Evolutionary conservation across 1,139 yeast genomes (phyloP).

Genomic region (Pichia sp.): DNA sequence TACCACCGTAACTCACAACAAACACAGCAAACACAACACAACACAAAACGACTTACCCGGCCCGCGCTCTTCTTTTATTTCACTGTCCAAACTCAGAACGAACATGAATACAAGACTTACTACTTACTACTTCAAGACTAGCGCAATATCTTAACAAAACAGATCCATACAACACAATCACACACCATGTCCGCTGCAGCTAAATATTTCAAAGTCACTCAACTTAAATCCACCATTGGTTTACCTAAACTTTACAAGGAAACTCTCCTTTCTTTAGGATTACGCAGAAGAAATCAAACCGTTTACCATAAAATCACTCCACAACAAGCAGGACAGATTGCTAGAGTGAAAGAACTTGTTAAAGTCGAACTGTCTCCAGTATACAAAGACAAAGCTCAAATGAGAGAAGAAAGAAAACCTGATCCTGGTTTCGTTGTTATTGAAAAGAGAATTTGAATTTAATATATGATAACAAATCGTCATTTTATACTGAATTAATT

Average conservation of each 20-base stretch:
- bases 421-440: constrained; percentile 57
- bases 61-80: no score
- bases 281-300: constrained; percentile 65
- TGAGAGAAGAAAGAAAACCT: constrained; percentile 52
- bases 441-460: constrained; percentile 26
- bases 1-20: no score
- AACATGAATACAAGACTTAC: no score
- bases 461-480: neutral
- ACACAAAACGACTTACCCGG: no score
- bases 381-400: constrained; percentile 42
- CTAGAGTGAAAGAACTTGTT: constrained; percentile 83
- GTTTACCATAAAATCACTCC: constrained; percentile 72
- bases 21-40: no score
- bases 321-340: constrained; percentile 77
- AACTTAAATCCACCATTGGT: constrained; percentile 78
- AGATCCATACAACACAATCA: neutral
- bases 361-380: constrained; percentile 68
- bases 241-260: constrained; percentile 64
- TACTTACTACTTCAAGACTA: neutral
- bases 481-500: no score
- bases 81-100: no score
- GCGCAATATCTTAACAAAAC: no score
- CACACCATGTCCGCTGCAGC: constrained; percentile 19
- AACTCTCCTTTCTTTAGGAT: constrained; percentile 68
- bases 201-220: constrained; percentile 57